A percentile compares a stretch with the other conserved stretches of the same genome.
These are phyloP conservation scores for Sporothrix globosa DNA, from an alignment of 2,329 filamentous ascomycete species.

Conservation along the genomic window DNA sequence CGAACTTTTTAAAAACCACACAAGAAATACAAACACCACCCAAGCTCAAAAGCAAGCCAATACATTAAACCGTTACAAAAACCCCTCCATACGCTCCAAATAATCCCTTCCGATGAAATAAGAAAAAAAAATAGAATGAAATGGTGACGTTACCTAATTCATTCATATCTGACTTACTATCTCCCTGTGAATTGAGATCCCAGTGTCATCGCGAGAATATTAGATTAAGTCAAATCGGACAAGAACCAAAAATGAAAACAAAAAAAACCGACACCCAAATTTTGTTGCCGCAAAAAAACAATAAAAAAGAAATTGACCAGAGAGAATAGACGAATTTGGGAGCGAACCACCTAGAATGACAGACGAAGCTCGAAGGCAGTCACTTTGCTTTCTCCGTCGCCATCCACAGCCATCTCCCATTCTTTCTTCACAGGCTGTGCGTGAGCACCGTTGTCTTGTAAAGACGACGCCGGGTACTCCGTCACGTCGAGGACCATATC, in stretches of 20 bases:
- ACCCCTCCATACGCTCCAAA: neutral
- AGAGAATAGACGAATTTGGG: too few relatives aligned
- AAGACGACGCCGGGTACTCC: conserved; percentile 46
- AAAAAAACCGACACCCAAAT: neutral
- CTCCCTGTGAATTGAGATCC: conserved; percentile 4
- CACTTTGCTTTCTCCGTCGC: conserved; percentile 40
- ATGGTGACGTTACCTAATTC: conserved; percentile 8
- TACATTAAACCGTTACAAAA: neutral
- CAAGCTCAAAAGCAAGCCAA: neutral
- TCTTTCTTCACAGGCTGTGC: conserved; percentile 52
- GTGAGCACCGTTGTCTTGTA: conserved; percentile 38
- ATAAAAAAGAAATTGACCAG: neutral
- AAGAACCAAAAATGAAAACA: neutral
- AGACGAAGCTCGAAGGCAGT: conserved; percentile 53
- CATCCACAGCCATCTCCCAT: conserved; percentile 65
- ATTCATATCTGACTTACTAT: conserved; percentile 18
- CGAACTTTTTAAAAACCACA: neutral
- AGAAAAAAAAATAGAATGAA: neutral
- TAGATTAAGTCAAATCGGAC: neutral
- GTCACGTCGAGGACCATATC: conserved; percentile 79
- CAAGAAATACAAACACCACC: neutral
- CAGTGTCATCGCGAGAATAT: neutral
- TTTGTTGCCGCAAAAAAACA: neutral
- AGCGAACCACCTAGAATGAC: conserved; percentile 46
- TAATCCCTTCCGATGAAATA: neutral